phyloP scores from a whole-genome alignment of 73 alveolate species.

The Symbiodinium natans region DNA sequence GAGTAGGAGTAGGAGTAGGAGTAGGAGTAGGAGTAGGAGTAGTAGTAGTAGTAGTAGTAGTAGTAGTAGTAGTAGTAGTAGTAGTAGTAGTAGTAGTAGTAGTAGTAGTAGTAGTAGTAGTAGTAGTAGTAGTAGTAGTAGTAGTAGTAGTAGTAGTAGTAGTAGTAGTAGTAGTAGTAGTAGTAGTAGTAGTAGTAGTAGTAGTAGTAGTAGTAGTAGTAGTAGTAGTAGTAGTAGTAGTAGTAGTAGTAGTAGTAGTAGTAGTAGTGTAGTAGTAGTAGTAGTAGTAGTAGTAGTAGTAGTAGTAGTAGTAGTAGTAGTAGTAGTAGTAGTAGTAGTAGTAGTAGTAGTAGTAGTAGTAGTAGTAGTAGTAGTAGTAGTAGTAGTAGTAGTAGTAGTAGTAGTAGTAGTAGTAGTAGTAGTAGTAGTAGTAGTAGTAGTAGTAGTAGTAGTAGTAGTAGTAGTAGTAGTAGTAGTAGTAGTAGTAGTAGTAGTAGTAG shows the following conservation, averaged over 20 bases:
- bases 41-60: no score
- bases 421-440: not conserved
- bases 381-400: not conserved
- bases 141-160: not conserved
- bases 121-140: not conserved
- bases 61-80: not conserved
- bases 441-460: not conserved
- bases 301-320: not conserved
- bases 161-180: not conserved
- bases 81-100: not conserved
- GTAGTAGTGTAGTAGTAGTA: no score
- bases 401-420: not conserved
- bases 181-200: not conserved
- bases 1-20: no score
- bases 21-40: not conserved
- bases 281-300: not conserved
- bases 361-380: not conserved
- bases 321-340: not conserved
- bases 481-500: not conserved
- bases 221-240: not conserved
- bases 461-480: no score
- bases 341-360: not conserved
- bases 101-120: not conserved
- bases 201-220: not conserved
- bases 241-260: not conserved